These are phyloP conservation scores for Candida insectalens DNA, from an alignment of 805 yeast genomes.

Conservation along the genomic window DNA sequence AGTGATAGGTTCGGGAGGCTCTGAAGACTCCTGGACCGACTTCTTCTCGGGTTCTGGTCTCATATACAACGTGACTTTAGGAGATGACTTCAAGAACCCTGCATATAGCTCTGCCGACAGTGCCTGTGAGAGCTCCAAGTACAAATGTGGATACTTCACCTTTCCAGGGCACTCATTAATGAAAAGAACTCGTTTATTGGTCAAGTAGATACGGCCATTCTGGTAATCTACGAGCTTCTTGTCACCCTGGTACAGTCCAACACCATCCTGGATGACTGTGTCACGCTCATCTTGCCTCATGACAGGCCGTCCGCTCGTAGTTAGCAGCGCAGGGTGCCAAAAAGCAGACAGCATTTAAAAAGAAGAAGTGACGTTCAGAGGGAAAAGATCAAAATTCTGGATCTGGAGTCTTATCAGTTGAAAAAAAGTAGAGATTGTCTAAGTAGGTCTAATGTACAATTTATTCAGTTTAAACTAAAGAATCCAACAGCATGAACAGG, in stretches of 20 bases:
- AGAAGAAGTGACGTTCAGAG: no score
- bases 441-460: no score
- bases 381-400: no score
- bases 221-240: conserved; percentile 55
- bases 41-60: no score
- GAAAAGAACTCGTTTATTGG: conserved; percentile 64
- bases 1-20: no score
- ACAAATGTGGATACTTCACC: conserved; percentile 1
- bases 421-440: no score
- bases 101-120: conserved; percentile 20
- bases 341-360: conserved; percentile 2
- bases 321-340: conserved; percentile 16
- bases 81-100: conserved; percentile 67
- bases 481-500: not conserved
- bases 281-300: conserved; percentile 33
- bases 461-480: not conserved
- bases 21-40: no score
- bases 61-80: conserved; percentile 45
- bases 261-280: conserved; percentile 38
- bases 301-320: conserved; percentile 24
- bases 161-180: conserved; percentile 28
- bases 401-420: no score
- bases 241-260: conserved; percentile 77
- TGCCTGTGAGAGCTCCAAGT: conserved; percentile 12
- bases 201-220: conserved; percentile 69